Conservation (phyloP, 31 red algal species). For the Odonthalia washingtoniensis region DNA sequence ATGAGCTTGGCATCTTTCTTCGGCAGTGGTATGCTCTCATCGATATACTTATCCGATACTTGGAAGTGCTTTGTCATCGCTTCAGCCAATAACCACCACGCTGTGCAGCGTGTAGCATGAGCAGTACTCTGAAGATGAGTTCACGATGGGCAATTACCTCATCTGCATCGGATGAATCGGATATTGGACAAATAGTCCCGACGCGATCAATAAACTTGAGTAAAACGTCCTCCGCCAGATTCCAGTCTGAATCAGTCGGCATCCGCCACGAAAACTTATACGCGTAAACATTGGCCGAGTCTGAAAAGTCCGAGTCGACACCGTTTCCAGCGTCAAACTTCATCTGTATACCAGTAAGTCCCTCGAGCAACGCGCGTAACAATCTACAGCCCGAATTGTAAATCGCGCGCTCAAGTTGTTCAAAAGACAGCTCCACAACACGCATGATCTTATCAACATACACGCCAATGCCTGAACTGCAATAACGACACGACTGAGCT, state of each 20-base stretch:
- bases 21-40: slow-evolving; percentile 31
- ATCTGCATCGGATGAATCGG: slow-evolving; percentile 7
- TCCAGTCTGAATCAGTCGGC: slow-evolving; percentile 69
- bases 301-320: slow-evolving; percentile 4
- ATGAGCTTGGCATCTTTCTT: slow-evolving; percentile 57
- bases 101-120: slow-evolving; percentile 87
- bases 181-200: slow-evolving; percentile 30
- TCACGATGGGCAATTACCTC: slow-evolving; percentile 66
- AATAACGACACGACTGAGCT: slow-evolving; percentile 76
- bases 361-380: slow-evolving; percentile 91
- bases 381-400: slow-evolving; percentile 97
- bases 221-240: slow-evolving; percentile 58
- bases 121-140: slow-evolving; percentile 77
- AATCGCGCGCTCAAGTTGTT: slow-evolving; percentile 58
- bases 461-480: too few species aligned
- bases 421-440: slow-evolving; percentile 65
- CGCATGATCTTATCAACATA: slow-evolving; percentile 47
- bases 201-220: slow-evolving; percentile 50
- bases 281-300: slow-evolving; percentile 11
- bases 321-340: slow-evolving; percentile 56
- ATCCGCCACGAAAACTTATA: slow-evolving; percentile 69
- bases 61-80: slow-evolving; percentile 50
- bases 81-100: slow-evolving; percentile 92
- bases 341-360: slow-evolving; percentile 78
- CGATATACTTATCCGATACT: slow-evolving; percentile 48